Conservation (phyloP, 371 early-diverging fungal genomes). For the Haplosporangium sp. region DNA sequence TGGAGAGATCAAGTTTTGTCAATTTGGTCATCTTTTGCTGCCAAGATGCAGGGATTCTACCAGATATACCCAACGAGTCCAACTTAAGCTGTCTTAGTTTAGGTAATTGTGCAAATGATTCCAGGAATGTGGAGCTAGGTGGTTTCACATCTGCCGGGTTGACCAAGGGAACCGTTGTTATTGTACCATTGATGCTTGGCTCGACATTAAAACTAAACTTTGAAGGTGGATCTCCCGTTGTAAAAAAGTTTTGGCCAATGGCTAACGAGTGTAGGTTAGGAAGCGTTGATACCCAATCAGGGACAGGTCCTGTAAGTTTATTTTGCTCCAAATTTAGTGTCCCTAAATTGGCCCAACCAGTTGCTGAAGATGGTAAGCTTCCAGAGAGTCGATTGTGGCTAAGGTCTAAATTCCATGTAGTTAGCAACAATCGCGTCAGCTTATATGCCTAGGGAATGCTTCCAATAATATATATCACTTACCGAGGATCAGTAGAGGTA, state of each 20-base stretch:
- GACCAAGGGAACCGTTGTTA: not conserved
- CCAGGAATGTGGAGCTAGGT: constrained; percentile 27
- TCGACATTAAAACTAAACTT: constrained; percentile 30
- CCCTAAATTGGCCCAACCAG: constrained; percentile 23
- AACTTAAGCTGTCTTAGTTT: constrained; percentile 35
- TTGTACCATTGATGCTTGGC: not conserved
- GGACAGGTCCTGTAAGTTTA: constrained; percentile 19
- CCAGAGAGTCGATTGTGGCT: constrained; percentile 41
- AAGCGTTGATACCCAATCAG: constrained; percentile 29
- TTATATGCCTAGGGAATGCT: not conserved
- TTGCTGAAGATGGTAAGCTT: constrained; percentile 23
- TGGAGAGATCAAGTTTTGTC: constrained; percentile 44
- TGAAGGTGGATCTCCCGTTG: constrained; percentile 20
- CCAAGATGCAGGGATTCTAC: constrained; percentile 31
- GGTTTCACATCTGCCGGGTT: constrained; percentile 11
- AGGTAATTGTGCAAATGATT: constrained; percentile 21
- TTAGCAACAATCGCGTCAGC: not conserved
- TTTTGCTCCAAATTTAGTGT: constrained; percentile 35
- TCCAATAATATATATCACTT: not conserved
- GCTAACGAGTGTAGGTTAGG: constrained; percentile 43
- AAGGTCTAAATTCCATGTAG: constrained; percentile 12
- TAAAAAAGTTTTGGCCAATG: constrained; percentile 40
- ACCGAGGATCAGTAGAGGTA: constrained; percentile 37
- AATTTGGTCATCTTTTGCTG: constrained; percentile 36
- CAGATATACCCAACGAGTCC: constrained; percentile 32